A percentile compares a stretch with the other conserved stretches of the same genome.
These are phyloP conservation scores for Seminavis robusta DNA, from an alignment of 108 stramenopile genomes.

Conservation along the genomic window DNA sequence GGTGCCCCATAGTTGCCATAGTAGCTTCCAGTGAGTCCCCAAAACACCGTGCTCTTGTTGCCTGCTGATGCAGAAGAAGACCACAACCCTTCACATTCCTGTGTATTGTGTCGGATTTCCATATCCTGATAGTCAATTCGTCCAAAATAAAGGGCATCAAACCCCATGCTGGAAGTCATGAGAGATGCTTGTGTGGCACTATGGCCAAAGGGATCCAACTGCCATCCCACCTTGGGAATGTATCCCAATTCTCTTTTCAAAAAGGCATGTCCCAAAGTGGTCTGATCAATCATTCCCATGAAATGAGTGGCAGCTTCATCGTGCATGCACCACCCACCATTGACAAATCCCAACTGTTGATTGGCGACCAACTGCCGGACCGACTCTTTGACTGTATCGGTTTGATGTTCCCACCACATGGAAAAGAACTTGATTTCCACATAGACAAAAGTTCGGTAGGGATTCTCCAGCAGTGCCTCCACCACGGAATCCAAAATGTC, in stretches of 20 bases:
- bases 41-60: constrained; percentile 66
- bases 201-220: constrained; percentile 98
- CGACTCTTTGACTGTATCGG: constrained; percentile 24
- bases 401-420: constrained; percentile 90
- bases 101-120: constrained; percentile 48
- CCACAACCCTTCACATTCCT: constrained; percentile 85
- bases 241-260: constrained; percentile 75
- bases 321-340: constrained; percentile 99
- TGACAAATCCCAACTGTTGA: constrained; percentile 83
- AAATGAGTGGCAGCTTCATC: constrained; percentile 93
- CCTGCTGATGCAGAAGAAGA: constrained; percentile 34
- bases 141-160: constrained; percentile 92
- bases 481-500: constrained; percentile 81
- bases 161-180: constrained; percentile 75
- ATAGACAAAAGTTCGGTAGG: constrained; percentile 88
- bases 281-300: constrained; percentile 97
- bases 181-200: constrained; percentile 87
- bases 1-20: constrained; percentile 80
- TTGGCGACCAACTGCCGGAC: constrained; percentile 65
- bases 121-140: constrained; percentile 95
- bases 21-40: constrained; percentile 82
- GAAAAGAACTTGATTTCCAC: constrained; percentile 93
- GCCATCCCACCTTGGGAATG: constrained; percentile 91
- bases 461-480: constrained; percentile 57
- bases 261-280: constrained; percentile 90